Conservation (phyloP, 495 filamentous ascomycete genomes). For the Daldinia grandis region DNA sequence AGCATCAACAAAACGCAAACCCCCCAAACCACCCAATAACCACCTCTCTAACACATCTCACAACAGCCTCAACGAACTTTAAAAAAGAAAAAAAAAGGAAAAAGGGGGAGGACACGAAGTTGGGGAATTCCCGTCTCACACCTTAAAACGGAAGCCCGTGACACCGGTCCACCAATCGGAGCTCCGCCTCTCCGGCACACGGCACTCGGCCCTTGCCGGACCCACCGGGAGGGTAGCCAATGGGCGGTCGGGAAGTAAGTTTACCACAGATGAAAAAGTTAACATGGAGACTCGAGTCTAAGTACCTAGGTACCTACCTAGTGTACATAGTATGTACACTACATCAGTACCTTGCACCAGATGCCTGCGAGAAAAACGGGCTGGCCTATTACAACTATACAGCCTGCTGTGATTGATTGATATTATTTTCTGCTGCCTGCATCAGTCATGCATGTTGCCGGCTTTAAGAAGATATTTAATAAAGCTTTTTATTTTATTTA, state of each 20-base stretch:
- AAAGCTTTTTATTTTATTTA: too few relatives aligned
- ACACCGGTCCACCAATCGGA: slow-evolving; percentile 21
- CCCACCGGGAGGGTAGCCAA: slow-evolving; percentile 24
- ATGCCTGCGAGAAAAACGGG: background rate
- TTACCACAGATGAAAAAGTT: background rate
- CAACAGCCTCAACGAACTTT: background rate
- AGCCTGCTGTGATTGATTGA: background rate
- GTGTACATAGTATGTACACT: too few relatives aligned
- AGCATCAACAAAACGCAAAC: background rate
- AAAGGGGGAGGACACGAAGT: too few relatives aligned
- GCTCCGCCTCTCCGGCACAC: background rate
- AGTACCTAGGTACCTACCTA: too few relatives aligned
- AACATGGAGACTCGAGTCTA: too few relatives aligned
- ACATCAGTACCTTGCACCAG: background rate
- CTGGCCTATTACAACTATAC: background rate
- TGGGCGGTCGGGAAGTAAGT: background rate
- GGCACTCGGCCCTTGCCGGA: slow-evolving; percentile 8
- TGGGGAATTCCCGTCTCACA: slow-evolving; percentile 25
- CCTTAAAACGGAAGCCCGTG: slow-evolving; percentile 24
- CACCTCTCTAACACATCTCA: background rate
- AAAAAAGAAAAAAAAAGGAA: background rate
- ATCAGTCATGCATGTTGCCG: background rate
- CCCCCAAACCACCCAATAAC: too few relatives aligned
- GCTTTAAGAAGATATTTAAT: background rate
- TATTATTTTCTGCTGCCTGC: too few relatives aligned